Conservation (phyloP, 495 filamentous ascomycete genomes). For the Pyronema omphalodes region DNA sequence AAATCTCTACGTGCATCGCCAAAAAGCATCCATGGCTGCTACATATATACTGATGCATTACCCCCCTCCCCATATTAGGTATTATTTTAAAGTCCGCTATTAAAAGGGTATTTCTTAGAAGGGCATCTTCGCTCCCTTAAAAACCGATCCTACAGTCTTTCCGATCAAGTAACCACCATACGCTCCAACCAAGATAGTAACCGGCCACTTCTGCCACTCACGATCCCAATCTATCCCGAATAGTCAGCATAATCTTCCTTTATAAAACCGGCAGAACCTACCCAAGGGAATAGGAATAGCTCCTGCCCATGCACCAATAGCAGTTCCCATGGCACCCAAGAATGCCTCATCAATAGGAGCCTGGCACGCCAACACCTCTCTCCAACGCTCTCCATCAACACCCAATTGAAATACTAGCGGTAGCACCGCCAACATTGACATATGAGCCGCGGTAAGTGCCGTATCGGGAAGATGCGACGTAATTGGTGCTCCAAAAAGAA, state of each 20-base stretch:
- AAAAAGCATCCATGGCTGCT: no score
- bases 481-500: conserved; percentile 82
- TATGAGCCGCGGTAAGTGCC: conserved; percentile 56
- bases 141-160: conserved; percentile 38
- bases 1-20: no score
- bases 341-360: conserved; percentile 44
- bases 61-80: no score
- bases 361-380: conserved; percentile 40
- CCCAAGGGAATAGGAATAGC: conserved; percentile 83
- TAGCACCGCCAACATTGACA: conserved; percentile 54
- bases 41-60: no score
- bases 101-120: conserved; percentile 24
- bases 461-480: conserved; percentile 69
- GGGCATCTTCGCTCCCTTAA: conserved; percentile 46
- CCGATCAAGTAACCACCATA: conserved; percentile 50
- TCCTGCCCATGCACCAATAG: conserved; percentile 56
- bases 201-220: conserved; percentile 95
- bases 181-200: conserved; percentile 62
- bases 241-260: conserved; percentile 7
- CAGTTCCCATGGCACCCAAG: conserved; percentile 45
- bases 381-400: conserved; percentile 55
- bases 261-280: conserved; percentile 6
- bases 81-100: no score
- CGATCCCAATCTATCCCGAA: conserved; percentile 38
- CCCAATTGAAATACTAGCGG: conserved; percentile 71